phyloP scores from a whole-genome alignment of 2,329 filamentous ascomycete genomes.

The Microdochium nivale region DNA sequence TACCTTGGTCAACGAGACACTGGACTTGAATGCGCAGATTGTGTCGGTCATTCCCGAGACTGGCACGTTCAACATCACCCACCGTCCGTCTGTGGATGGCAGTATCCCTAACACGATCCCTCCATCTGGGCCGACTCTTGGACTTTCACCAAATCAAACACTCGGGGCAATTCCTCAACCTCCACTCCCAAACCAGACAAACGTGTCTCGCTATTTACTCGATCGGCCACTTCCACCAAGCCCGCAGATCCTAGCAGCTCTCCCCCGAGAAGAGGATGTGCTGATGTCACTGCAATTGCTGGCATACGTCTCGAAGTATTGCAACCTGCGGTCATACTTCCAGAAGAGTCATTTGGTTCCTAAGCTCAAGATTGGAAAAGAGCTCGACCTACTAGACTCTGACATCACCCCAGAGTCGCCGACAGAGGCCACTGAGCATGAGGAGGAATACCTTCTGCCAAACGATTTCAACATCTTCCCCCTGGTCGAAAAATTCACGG shows the following conservation, averaged over 20 bases:
- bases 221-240: slow-evolving; percentile 63
- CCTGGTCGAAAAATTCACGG: slow-evolving; percentile 95
- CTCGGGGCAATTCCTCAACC: slow-evolving; percentile 67
- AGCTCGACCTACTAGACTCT: slow-evolving; percentile 71
- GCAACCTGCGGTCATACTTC: slow-evolving; percentile 90
- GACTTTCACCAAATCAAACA: slow-evolving; percentile 66
- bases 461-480: slow-evolving; percentile 99
- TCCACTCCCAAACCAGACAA: slow-evolving; percentile 55
- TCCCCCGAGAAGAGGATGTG: slow-evolving; percentile 96
- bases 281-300: slow-evolving; percentile 95
- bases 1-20: slow-evolving; percentile 65
- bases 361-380: slow-evolving; percentile 79
- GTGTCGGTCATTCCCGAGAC: slow-evolving; percentile 80
- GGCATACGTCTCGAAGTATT: slow-evolving; percentile 98
- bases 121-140: slow-evolving; percentile 56
- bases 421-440: slow-evolving; percentile 46
- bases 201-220: slow-evolving; percentile 70
- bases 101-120: slow-evolving; percentile 71
- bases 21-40: slow-evolving; percentile 68
- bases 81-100: slow-evolving; percentile 74
- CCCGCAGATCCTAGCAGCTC: slow-evolving; percentile 72
- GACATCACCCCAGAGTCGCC: slow-evolving; percentile 40
- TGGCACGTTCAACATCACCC: slow-evolving; percentile 90
- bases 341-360: slow-evolving; percentile 92
- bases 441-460: slow-evolving; percentile 82